Evolutionary conservation across 73 alveolate species (phyloP), one percentile per base, ranked within the genome.

Genomic region (Paramecium pentaurelia): DNA sequence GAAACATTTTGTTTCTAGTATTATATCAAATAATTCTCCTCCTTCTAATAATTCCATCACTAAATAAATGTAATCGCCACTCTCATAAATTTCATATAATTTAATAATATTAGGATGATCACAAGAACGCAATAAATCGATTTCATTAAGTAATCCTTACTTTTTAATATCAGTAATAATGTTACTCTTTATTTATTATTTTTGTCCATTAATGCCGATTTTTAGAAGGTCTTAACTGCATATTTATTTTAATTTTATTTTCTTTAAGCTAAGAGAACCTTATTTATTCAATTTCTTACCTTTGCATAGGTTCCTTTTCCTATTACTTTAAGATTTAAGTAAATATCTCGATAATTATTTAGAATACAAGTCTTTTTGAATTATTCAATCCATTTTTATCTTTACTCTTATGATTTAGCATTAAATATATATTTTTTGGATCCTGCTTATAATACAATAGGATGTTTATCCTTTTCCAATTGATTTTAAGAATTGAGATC

Each of bases 31-130:
- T 14, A 88, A 80, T 25, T 88, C 94, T 36, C 94, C 94, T 60
- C 94, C 94, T 44, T 88, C 86, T 9, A 88, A 49, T 8, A 88
- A 71, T 71, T 88, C 94, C 90, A 88, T 38, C 11, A 88, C 60
- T 16, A 88, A 38, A 71, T 88, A 88, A 11, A 88, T 70, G 71
- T 88, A 44, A 25, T 88, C 75, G 38, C 59, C 25, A 25, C 86
- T 80, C 27, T 88, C 94, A 45, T 88, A 70, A 25, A 88, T 70
- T 14, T 88, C 94, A 70, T 37, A 88, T 20, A 88, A 44, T 38
- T 88, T 88, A n/a, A 88, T 45, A 36, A 88, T 88, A 27, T 88
- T 75, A 2, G 94, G 94, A 27, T 88, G 94, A 38, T 88, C 94
- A 42, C 86, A 37, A 38, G 51, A 68, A 42, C 94, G 60, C 3